These are phyloP conservation scores for Lepiota venenata DNA, from an alignment of 768 basidiomycete genomes.

Conservation along the genomic window DNA sequence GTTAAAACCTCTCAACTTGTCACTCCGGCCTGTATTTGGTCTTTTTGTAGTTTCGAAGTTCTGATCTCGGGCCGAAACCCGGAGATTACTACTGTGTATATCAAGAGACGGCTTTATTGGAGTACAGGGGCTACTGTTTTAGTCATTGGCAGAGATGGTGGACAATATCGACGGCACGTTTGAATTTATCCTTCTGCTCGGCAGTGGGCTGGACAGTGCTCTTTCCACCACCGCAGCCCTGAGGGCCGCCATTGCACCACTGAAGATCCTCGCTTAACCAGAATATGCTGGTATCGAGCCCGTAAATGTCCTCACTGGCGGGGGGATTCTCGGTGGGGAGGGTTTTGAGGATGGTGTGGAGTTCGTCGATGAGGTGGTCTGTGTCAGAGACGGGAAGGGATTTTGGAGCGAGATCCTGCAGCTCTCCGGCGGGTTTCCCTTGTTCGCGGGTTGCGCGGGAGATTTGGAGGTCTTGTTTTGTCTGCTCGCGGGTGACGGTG, in stretches of 20 bases:
- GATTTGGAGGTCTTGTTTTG: slow-evolving; percentile 37
- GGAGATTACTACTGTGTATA: too few relatives aligned
- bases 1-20: too few relatives aligned
- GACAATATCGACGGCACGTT: slow-evolving; percentile 67
- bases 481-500: slow-evolving; percentile 40
- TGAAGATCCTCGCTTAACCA: slow-evolving; percentile 53
- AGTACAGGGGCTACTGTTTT: too few relatives aligned
- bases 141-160: slow-evolving; percentile 34
- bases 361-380: slow-evolving; percentile 48
- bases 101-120: too few relatives aligned
- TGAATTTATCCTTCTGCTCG: slow-evolving; percentile 66
- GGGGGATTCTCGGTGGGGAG: slow-evolving; percentile 55
- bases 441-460: slow-evolving; percentile 42
- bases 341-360: slow-evolving; percentile 54
- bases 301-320: slow-evolving; percentile 73
- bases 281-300: slow-evolving; percentile 60
- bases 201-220: slow-evolving; percentile 48
- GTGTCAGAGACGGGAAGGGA: slow-evolving; percentile 29
- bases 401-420: slow-evolving; percentile 41
- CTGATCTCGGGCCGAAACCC: too few relatives aligned
- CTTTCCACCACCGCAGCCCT: slow-evolving; percentile 53
- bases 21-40: too few relatives aligned
- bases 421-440: slow-evolving; percentile 35
- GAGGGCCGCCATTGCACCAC: slow-evolving; percentile 62
- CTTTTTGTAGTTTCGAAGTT: too few relatives aligned